These are phyloP conservation scores for Immersiella caudata DNA, from an alignment of 495 filamentous ascomycete species.

Conservation along the genomic window DNA sequence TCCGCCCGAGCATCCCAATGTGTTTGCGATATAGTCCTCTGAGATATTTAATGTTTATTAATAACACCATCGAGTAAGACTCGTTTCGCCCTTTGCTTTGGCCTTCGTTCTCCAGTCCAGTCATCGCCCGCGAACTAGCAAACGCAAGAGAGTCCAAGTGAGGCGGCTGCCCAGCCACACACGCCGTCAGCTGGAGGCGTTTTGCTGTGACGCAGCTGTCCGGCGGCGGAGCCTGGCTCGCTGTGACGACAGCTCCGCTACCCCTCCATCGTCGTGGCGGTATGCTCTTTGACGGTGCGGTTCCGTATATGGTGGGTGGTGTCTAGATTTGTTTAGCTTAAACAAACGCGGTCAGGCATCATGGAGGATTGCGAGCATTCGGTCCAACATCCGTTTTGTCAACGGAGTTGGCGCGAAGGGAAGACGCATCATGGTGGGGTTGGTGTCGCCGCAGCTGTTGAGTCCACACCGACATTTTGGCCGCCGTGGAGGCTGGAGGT, in stretches of 20 bases:
- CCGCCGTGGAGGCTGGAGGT: slow-evolving; percentile 23
- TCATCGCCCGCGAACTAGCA: slow-evolving; percentile 10
- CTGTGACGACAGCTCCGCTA: background rate
- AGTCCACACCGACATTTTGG: slow-evolving; percentile 42
- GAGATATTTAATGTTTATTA: slow-evolving; percentile 29
- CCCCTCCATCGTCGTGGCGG: background rate
- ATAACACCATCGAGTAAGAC: slow-evolving; percentile 30
- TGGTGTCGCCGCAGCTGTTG: background rate
- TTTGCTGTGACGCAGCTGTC: background rate
- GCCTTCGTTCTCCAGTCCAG: slow-evolving; percentile 14
- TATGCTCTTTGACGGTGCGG: no score
- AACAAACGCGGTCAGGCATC: background rate
- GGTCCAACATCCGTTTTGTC: background rate
- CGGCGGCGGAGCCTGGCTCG: background rate
- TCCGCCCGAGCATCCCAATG: slow-evolving; percentile 21
- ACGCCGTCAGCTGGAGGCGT: slow-evolving; percentile 2
- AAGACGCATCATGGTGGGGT: background rate
- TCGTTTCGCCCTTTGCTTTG: background rate
- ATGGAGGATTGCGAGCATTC: background rate
- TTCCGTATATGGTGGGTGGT: no score
- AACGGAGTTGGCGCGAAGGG: background rate
- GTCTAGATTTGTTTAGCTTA: no score
- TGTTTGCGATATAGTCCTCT: slow-evolving; percentile 33
- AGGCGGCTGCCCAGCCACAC: slow-evolving; percentile 1
- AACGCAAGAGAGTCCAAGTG: background rate